These are phyloP conservation scores for Aspergillus viridinutans DNA, from an alignment of 2,329 filamentous ascomycete species.

Conservation along the genomic window DNA sequence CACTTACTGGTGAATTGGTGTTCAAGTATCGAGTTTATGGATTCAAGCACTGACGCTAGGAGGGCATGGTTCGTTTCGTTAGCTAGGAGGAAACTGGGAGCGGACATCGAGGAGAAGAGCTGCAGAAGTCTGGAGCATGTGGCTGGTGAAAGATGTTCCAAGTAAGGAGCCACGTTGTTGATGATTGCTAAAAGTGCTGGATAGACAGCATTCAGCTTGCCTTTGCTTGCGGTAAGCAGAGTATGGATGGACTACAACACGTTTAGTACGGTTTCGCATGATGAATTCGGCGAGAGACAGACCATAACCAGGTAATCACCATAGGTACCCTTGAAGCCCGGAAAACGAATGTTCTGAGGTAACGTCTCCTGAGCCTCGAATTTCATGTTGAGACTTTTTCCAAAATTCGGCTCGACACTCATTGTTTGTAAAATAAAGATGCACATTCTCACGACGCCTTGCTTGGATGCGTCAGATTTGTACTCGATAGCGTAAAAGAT, in stretches of 20 bases:
- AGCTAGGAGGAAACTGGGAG: constrained; percentile 83
- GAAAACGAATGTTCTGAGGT: constrained; percentile 73
- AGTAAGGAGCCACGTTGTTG: constrained; percentile 84
- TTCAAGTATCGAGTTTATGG: constrained; percentile 84
- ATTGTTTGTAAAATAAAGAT: constrained; percentile 94
- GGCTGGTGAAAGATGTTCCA: constrained; percentile 69
- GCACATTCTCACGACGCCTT: constrained; percentile 93
- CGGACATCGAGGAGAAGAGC: constrained; percentile 86
- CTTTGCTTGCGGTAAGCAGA: constrained; percentile 86
- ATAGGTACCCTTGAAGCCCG: constrained; percentile 83
- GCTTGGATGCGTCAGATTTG: constrained; percentile 78
- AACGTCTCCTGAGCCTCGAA: constrained; percentile 88
- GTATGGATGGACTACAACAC: constrained; percentile 72
- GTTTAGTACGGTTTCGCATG: constrained; percentile 4
- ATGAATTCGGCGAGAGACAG: constrained; percentile 1
- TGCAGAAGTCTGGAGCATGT: constrained; percentile 81
- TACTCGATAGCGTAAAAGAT: constrained; percentile 92
- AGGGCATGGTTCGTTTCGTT: constrained; percentile 88
- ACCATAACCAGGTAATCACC: constrained; percentile 90
- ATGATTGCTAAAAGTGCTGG: constrained; percentile 87
- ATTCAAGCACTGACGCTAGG: constrained; percentile 76
- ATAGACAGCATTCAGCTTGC: constrained; percentile 85
- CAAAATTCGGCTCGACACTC: constrained; percentile 88
- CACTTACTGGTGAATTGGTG: constrained; percentile 73
- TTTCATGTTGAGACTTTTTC: constrained; percentile 78